Evolutionary conservation across 2,329 filamentous ascomycete genomes (phyloP), one percentile per base, ranked within the genome.

Genomic region (Knufia fluminis): DNA sequence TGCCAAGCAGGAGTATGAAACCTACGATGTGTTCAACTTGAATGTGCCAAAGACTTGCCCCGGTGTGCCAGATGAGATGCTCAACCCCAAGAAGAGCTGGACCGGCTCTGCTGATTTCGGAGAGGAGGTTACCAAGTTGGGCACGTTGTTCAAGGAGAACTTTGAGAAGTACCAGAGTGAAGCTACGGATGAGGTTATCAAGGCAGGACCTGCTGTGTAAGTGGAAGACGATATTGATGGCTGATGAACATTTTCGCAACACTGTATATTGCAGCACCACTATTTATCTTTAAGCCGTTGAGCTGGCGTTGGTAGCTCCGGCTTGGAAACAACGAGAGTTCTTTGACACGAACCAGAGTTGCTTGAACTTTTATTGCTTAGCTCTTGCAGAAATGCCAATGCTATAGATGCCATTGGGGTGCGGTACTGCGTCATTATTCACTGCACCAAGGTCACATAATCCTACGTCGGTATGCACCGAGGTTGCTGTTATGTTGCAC

Each of bases 41-140:
- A 79, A 85, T 65, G 88, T 98, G n/a, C 92, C 92, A 68, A 96
- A 85, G 75, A 74, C 80, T 44, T 97, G 91, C 79, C 81, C 85
- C 57, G 83, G 83, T 65, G 92, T 98, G 7, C 92, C 92, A 46
- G 76, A 80, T 53, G 91, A 97, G 74, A 78, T 98, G 32, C 82
- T 98, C 65, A 97, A 98, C 80, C 92, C 92, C 58, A 82, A 84
- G 71, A 90, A 84, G 68, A 86, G 85, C 61, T 98, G 92, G 92
- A 94, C 84, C 35, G 83, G 83, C 33, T 85, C 87, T 41, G 74
- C 77, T 46, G 82, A 87, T 72, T 97, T 97, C 80, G 78, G 82
- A 64, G 75, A 75, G 46, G 91, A 96, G 70, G 91, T 97, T 39
- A 83, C 77, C 68, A 97, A 96, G 78, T 82, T 98, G 31, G 92